A percentile compares a stretch with the other conserved stretches of the same genome.
These are phyloP conservation scores for Komagataea norvegica DNA, from an alignment of 1,139 yeast genomes.

Conservation along the genomic window DNA sequence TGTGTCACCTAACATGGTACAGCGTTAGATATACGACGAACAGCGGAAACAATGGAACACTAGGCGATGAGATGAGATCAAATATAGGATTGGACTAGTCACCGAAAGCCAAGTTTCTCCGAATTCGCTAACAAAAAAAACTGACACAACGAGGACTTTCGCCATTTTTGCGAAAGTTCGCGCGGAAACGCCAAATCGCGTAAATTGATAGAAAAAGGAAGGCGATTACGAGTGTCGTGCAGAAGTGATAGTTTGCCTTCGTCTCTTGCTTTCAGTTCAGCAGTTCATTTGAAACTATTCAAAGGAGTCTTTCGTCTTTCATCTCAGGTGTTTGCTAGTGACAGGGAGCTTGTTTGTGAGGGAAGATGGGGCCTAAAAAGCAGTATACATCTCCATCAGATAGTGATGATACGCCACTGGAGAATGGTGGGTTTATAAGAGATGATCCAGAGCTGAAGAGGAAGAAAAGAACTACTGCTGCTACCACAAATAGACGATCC, in stretches of 20 bases:
- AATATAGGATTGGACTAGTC: no score
- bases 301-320: no score
- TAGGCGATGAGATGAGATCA: no score
- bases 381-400: conserved; percentile 4
- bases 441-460: conserved; percentile 24
- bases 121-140: neutral
- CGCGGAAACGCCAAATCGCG: neutral
- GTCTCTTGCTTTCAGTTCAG: no score
- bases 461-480: neutral
- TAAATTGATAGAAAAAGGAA: neutral
- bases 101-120: no score
- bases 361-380: neutral
- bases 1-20: no score
- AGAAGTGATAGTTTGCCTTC: no score
- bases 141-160: neutral
- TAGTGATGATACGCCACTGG: conserved; percentile 20
- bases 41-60: no score
- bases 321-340: no score
- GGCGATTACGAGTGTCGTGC: no score
- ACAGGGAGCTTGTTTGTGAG: neutral
- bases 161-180: neutral
- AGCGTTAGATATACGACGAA: no score
- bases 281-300: no score
- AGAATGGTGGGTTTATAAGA: conserved; percentile 24
- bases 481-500: neutral